phyloP scores from a whole-genome alignment of 2,329 filamentous ascomycete genomes.

The Ascomycota sp. region DNA sequence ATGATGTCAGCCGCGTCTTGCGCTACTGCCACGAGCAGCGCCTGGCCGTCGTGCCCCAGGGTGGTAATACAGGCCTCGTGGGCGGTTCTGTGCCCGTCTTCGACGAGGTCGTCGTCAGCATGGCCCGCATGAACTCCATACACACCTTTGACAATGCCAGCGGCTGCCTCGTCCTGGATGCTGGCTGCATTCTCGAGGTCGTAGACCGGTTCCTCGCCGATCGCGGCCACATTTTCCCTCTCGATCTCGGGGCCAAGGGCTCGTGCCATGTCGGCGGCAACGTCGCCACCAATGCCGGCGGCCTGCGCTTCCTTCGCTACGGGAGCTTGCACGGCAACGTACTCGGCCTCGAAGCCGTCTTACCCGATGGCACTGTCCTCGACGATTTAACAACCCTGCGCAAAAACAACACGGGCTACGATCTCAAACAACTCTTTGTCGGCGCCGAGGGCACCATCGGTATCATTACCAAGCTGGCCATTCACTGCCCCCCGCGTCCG shows the following conservation, averaged over 20 bases:
- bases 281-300: conserved; percentile 85
- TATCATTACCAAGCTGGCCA: conserved; percentile 73
- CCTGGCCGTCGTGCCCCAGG: conserved; percentile 87
- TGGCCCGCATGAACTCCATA: conserved; percentile 75
- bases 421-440: conserved; percentile 90
- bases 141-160: conserved; percentile 83
- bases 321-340: conserved; percentile 86
- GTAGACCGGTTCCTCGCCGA: conserved; percentile 72
- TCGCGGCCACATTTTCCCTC: conserved; percentile 70
- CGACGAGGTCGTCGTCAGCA: conserved; percentile 89
- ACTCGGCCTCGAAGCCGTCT: conserved; percentile 74
- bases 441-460: conserved; percentile 88
- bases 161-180: conserved; percentile 72
- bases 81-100: conserved; percentile 92
- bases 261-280: conserved; percentile 94
- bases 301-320: conserved; percentile 71
- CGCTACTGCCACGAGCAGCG: conserved; percentile 87
- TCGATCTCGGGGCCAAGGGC: conserved; percentile 93
- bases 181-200: conserved; percentile 73
- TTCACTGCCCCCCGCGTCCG: conserved; percentile 71
- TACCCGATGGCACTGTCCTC: conserved; percentile 80
- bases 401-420: conserved; percentile 98
- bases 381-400: conserved; percentile 71
- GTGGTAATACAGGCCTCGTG: conserved; percentile 87
- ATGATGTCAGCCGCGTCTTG: conserved; percentile 75